phyloP scores from a whole-genome alignment of 2,329 filamentous ascomycete genomes.

The Pseudogymnoascus sp. region DNA sequence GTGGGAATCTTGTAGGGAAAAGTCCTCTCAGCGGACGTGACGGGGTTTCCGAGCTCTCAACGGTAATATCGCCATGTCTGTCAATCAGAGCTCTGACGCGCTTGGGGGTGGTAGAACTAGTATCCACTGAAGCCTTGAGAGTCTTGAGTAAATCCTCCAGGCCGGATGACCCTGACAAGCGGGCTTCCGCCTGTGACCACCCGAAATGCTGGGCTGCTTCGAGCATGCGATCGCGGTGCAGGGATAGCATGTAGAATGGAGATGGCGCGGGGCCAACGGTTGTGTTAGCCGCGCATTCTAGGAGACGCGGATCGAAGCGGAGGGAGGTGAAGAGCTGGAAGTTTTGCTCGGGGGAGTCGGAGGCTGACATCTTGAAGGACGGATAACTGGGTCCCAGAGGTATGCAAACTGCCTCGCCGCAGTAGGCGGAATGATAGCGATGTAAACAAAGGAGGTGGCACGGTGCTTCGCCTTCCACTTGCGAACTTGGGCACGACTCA shows the following conservation, averaged over 20 bases:
- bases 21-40: conserved; percentile 42
- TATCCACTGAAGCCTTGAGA: conserved; percentile 27
- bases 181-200: conserved; percentile 40
- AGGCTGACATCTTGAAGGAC: neutral
- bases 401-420: neutral
- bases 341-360: conserved; percentile 17
- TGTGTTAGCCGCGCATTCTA: conserved; percentile 25
- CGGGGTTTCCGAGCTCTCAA: conserved; percentile 33
- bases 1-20: conserved; percentile 48
- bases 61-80: conserved; percentile 38
- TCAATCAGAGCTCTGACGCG: conserved; percentile 49
- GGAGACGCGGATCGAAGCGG: conserved; percentile 58
- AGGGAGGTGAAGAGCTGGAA: conserved; percentile 64
- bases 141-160: conserved; percentile 35
- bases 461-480: conserved; percentile 5
- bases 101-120: conserved; percentile 29
- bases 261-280: conserved; percentile 33
- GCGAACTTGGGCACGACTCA: neutral
- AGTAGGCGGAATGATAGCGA: neutral
- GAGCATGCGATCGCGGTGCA: conserved; percentile 72
- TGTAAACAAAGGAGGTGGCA: neutral
- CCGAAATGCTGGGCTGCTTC: conserved; percentile 49
- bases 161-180: conserved; percentile 39
- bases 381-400: neutral
- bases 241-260: conserved; percentile 70